Evolutionary conservation across 176 grass and related monocot genomes (phyloP).

Genomic region (Oryza brachyantha): DNA sequence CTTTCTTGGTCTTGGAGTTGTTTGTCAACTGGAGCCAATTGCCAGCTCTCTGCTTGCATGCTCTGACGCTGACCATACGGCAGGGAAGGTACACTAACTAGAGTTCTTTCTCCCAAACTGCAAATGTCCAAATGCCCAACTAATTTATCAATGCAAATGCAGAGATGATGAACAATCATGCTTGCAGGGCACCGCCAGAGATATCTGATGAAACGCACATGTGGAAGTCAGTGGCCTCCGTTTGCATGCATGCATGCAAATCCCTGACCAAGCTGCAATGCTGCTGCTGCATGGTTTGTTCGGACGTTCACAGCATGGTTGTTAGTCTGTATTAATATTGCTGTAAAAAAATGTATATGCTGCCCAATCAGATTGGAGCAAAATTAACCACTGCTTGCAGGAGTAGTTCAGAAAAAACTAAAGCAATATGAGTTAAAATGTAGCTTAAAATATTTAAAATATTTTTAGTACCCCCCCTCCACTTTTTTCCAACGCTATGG

Average conservation of each 20-base stretch:
- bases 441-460: background rate
- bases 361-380: background rate
- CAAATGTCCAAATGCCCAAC: slow-evolving; percentile 16
- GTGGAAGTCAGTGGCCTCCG: slow-evolving; percentile 19
- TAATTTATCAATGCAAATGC: slow-evolving; percentile 10
- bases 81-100: background rate
- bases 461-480: too few relatives aligned
- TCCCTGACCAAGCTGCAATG: background rate
- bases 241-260: background rate
- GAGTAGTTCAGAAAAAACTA: background rate
- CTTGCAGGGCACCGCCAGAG: background rate
- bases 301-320: too few relatives aligned
- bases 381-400: background rate
- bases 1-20: background rate
- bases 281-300: background rate
- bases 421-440: background rate
- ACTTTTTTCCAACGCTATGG: too few relatives aligned
- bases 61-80: background rate
- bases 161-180: background rate
- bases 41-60: background rate
- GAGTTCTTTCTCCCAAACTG: background rate
- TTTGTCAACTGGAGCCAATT: background rate
- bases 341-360: background rate
- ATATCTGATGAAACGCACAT: background rate
- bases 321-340: background rate